Conservation (phyloP, 2,329 filamentous ascomycete species). For the Cladosporium sp. region DNA sequence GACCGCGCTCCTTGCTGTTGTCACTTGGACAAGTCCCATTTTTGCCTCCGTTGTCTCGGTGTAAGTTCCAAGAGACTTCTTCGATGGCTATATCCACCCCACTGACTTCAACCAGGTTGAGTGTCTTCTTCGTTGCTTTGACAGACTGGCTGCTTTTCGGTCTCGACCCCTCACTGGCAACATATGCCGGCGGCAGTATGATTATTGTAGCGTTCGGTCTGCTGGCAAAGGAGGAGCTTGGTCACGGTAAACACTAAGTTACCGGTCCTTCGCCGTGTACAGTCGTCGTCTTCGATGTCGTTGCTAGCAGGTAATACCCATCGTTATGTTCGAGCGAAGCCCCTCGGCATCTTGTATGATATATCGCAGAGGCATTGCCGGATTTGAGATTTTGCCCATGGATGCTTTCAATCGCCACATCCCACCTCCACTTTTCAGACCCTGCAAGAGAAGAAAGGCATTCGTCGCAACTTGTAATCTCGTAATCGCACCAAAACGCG, state of each 20-base stretch:
- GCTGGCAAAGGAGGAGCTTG: conserved; percentile 24
- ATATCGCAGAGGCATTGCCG: no score
- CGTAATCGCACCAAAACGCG: no score
- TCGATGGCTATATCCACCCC: not conserved
- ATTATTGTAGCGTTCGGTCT: conserved; percentile 30
- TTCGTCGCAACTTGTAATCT: no score
- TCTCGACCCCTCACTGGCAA: conserved; percentile 25
- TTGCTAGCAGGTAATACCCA: no score
- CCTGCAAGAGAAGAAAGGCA: no score
- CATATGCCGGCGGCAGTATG: conserved; percentile 28
- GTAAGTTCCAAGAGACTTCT: conserved; percentile 10
- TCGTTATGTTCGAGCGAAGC: no score
- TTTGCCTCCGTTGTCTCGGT: conserved; percentile 33
- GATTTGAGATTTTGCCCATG: no score
- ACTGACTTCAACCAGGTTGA: conserved; percentile 20
- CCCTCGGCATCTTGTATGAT: not conserved
- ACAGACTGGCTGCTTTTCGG: conserved; percentile 33
- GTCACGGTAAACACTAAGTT: conserved; percentile 8
- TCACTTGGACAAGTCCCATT: conserved; percentile 33
- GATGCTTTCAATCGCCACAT: no score
- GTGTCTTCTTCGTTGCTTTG: conserved; percentile 31
- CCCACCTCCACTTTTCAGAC: no score
- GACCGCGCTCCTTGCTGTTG: conserved; percentile 28
- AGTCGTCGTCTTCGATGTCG: not conserved
- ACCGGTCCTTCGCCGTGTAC: not conserved